phyloP scores from a whole-genome alignment of 192 early-diverging fungal species.

The Coemansia sp. region DNA sequence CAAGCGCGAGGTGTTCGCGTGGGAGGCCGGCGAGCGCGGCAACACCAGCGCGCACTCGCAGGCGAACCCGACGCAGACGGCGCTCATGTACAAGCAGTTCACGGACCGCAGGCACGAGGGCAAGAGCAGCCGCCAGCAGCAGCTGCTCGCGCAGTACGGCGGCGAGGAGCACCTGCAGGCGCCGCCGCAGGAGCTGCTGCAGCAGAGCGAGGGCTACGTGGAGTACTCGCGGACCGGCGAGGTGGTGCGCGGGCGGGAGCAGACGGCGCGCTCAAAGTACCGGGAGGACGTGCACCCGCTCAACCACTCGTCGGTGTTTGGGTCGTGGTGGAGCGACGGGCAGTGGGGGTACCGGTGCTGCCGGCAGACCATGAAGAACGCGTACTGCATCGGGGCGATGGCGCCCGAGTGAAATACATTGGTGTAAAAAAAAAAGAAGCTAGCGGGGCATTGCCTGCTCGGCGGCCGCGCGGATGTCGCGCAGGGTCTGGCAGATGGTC shows the following conservation, averaged over 20 bases:
- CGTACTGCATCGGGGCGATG: constrained; percentile 90
- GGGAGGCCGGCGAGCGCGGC: constrained; percentile 83
- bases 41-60: constrained; percentile 78
- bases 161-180: constrained; percentile 90
- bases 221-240: constrained; percentile 93
- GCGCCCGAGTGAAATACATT: too few species aligned
- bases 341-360: constrained; percentile 98
- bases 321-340: constrained; percentile 92
- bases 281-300: constrained; percentile 82
- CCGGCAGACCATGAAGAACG: constrained; percentile 67
- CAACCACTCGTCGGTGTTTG: constrained; percentile 90
- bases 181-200: constrained; percentile 87
- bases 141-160: constrained; percentile 86
- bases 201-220: constrained; percentile 91
- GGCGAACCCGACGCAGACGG: constrained; percentile 94
- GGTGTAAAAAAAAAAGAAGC: too few species aligned
- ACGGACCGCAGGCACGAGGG: constrained; percentile 76
- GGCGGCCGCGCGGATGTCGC: constrained; percentile 42
- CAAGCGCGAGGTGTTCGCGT: constrained; percentile 87
- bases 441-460: constrained; percentile 13
- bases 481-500: constrained; percentile 52
- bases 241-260: constrained; percentile 79
- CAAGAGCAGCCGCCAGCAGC: constrained; percentile 65
- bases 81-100: constrained; percentile 85
- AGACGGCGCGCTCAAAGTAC: constrained; percentile 72